These are phyloP conservation scores for Lactarius pseudohatsudake DNA, from an alignment of 768 basidiomycete genomes.

Conservation along the genomic window DNA sequence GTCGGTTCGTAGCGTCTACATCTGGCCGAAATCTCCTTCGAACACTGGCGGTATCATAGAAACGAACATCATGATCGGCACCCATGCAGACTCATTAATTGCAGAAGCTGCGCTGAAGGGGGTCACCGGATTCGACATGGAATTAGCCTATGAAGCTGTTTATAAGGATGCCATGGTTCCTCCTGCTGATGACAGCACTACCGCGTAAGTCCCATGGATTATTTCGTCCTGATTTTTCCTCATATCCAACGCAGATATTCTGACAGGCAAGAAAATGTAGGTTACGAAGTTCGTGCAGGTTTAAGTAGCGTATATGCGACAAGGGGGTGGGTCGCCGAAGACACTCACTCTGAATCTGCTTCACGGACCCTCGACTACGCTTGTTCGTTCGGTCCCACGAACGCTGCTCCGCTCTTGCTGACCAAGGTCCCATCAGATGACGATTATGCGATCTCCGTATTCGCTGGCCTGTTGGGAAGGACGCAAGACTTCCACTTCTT, in stretches of 20 bases:
- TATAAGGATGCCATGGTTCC: slow-evolving; percentile 70
- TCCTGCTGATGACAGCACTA: slow-evolving; percentile 54
- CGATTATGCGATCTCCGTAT: slow-evolving; percentile 68
- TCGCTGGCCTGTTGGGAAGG: slow-evolving; percentile 56
- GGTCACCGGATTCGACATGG: slow-evolving; percentile 58
- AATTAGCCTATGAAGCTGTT: slow-evolving; percentile 70
- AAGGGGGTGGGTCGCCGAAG: slow-evolving; percentile 75
- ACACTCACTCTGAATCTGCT: slow-evolving; percentile 76
- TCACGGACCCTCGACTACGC: slow-evolving; percentile 79
- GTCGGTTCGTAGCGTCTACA: slow-evolving; percentile 43
- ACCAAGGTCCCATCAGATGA: slow-evolving; percentile 50
- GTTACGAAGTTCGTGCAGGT: slow-evolving; percentile 81
- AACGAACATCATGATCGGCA: slow-evolving; percentile 86
- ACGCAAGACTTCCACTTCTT: slow-evolving; percentile 51
- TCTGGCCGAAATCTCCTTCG: not conserved
- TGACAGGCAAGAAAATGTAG: slow-evolving; percentile 76
- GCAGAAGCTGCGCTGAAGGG: slow-evolving; percentile 72
- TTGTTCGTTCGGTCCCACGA: slow-evolving; percentile 45
- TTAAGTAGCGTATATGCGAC: slow-evolving; percentile 64
- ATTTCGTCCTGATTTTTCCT: slow-evolving; percentile 15
- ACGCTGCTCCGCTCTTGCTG: not conserved
- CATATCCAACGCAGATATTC: slow-evolving; percentile 47
- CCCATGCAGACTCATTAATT: slow-evolving; percentile 76
- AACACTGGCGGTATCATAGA: slow-evolving; percentile 38
- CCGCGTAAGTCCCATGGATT: slow-evolving; percentile 40